Evolutionary conservation across 495 filamentous ascomycete genomes (phyloP).

Genomic region (Penicillium coffeae): DNA sequence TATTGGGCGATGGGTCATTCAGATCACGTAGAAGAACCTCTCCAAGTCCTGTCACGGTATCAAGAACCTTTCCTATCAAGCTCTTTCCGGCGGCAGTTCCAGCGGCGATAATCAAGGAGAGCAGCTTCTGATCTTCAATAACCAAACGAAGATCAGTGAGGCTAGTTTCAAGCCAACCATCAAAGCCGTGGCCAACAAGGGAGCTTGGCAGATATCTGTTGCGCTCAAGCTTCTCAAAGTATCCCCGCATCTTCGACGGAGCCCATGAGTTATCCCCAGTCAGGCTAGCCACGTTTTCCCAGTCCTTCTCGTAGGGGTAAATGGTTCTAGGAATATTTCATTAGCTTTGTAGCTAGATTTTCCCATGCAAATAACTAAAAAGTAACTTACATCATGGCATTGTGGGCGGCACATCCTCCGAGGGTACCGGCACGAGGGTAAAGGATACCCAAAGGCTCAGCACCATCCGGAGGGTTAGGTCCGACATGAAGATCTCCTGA

Average conservation of each 20-base stretch:
- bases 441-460: conserved; percentile 34
- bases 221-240: conserved; percentile 45
- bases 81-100: conserved; percentile 37
- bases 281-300: conserved; percentile 35
- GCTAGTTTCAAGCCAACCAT: conserved; percentile 54
- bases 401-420: conserved; percentile 42
- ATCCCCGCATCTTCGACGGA: conserved; percentile 34
- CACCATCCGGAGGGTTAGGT: conserved; percentile 27
- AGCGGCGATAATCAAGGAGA: conserved; percentile 46
- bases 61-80: conserved; percentile 37
- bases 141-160: conserved; percentile 45
- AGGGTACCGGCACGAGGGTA: conserved; percentile 43
- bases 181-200: conserved; percentile 49
- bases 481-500: conserved; percentile 33
- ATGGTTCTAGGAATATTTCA: conserved; percentile 20
- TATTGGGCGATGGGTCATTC: conserved; percentile 38
- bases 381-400: conserved; percentile 38
- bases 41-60: conserved; percentile 35
- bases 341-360: too few relatives aligned
- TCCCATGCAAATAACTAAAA: too few relatives aligned
- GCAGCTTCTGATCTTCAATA: conserved; percentile 47
- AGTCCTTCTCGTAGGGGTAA: conserved; percentile 39
- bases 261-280: conserved; percentile 41
- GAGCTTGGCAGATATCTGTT: conserved; percentile 48
- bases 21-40: conserved; percentile 48